Base-by-base conservation (phyloP, 768 basidiomycete genomes). In the Trametopsis cervina region DNA sequence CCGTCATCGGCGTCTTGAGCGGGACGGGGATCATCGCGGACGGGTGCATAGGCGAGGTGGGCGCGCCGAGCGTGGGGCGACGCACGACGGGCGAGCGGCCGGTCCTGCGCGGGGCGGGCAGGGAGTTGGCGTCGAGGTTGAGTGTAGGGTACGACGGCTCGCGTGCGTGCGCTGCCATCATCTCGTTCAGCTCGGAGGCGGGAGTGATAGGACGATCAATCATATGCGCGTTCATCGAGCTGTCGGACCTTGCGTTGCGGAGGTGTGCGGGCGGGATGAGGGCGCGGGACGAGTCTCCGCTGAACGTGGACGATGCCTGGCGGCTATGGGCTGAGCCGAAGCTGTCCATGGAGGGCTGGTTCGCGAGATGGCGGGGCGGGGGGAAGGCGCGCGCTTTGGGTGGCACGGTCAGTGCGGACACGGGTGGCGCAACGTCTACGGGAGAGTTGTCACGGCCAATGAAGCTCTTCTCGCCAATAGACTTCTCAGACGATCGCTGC, bases 391-490 rank as follows among this genome's bases (percentile, higher is more conserved):
- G 29, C 12, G 54, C 39, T 35, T 52, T 52, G 3, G 56, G 53
- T 2, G 53, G 46, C 22, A 22, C 35, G 11, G 50, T 42, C 15
- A 43, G 36, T 4, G 53, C 39, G 7, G 49, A 35, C 5, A 38
- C 49, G 7, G 58, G 51, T 3, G 56, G 50, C 2, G 52, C 48
- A 46, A 57, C 52, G n/a, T 56, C 55, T n/a, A 55, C 18, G 12
- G 62, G 59, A 2, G 56, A 57, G 26, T 55, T 51, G 15, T 23
- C 44, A 25, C 52, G 54, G 1, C 15, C 21, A 13, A 53, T 51
- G 47, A 60, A 65, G 47, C 57, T 65, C 29, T 33, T 33, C 15
- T 33, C 29, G 40, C 57, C 56, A 37, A 53, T 58, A 3, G 44
- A 33, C 36, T 55, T 50, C 42, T 42, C 18, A 4, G 39, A 40